Conservation (phyloP, 129 eudicot species). For the Ambrosia trifida region DNA sequence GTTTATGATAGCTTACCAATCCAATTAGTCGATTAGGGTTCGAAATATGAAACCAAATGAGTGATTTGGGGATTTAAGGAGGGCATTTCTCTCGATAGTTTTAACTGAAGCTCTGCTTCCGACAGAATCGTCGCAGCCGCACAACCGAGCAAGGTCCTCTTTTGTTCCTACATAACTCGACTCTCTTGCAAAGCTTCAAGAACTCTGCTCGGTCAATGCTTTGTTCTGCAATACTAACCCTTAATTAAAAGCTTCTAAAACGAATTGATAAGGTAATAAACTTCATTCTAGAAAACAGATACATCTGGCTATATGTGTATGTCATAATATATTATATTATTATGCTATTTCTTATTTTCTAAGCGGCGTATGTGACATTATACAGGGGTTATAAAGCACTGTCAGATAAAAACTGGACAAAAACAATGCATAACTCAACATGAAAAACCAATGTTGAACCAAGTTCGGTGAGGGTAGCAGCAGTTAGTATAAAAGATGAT, state of each 20-base stretch:
- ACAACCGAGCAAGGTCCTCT: no score
- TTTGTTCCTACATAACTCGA: no score
- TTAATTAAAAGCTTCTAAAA: slow-evolving; percentile 15
- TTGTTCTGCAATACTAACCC: slow-evolving; percentile 55
- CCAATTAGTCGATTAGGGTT: no score
- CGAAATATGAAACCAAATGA: no score
- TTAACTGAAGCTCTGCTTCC: no score
- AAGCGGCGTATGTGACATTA: background rate
- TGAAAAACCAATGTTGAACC: background rate
- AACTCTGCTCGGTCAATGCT: slow-evolving; percentile 72
- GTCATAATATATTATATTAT: background rate
- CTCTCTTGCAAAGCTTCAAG: slow-evolving; percentile 92
- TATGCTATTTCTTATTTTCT: background rate
- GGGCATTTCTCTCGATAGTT: no score
- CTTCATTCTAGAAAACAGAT: background rate
- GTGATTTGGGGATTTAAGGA: no score
- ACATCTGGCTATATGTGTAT: background rate
- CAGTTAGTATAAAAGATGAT: background rate
- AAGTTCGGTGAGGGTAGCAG: background rate
- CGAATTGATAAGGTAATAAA: background rate
- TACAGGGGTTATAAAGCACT: background rate
- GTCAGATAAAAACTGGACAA: background rate
- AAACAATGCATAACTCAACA: background rate
- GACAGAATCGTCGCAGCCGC: no score
- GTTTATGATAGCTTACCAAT: no score